Base-by-base conservation (phyloP, 495 filamentous ascomycete genomes). In the Penicillium odoratum region DNA sequence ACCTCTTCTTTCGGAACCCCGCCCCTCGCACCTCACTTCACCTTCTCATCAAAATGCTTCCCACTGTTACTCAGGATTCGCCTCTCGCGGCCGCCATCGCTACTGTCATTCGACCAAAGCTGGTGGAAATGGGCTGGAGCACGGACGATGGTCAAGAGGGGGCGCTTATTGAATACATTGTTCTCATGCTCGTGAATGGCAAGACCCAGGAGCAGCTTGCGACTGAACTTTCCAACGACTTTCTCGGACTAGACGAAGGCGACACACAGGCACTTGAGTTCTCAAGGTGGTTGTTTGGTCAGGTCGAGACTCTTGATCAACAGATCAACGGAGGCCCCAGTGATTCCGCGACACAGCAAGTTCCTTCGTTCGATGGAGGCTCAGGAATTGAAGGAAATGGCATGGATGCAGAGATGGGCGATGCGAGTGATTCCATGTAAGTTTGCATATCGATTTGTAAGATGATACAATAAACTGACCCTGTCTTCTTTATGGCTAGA, bases 121-220 rank as follows among this genome's bases (percentile, higher is more conserved):
- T 98, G 62, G 85, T 92, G n/a, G 93, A 98, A 71, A 87, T 93
- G 55, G 92, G 92, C 55, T 97, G 93, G 94, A 89, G 85, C 44
- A 84, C 87, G 45, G 89, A 88, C 43, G 87, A 85, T 56, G 80
- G 83, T 59, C 90, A 93, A 67, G 93, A 91, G 65, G 86, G 88
- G 15, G 89, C 92, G 11, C 81, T 98, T 56, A 88, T 91, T 43
- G 94, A 98, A 74, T 98, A 97, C 70, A 93, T 98, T 59, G 88
- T 97, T 46, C 81, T 97, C 53, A 98, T 97, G 93, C 82, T 98
- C 30, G 90, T 88, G 56, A 97, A 97, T 70, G 90, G 92, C 56
- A 97, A 96, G 74, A 90, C 88, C 7, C 87, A 94, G 68, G 85
- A 91, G 45, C 88, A 96, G 64, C 92, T 98, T 60, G 90, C 92